These are phyloP conservation scores for Aspergillus niger DNA, from an alignment of 2,329 filamentous ascomycete genomes.

Conservation along the genomic window DNA sequence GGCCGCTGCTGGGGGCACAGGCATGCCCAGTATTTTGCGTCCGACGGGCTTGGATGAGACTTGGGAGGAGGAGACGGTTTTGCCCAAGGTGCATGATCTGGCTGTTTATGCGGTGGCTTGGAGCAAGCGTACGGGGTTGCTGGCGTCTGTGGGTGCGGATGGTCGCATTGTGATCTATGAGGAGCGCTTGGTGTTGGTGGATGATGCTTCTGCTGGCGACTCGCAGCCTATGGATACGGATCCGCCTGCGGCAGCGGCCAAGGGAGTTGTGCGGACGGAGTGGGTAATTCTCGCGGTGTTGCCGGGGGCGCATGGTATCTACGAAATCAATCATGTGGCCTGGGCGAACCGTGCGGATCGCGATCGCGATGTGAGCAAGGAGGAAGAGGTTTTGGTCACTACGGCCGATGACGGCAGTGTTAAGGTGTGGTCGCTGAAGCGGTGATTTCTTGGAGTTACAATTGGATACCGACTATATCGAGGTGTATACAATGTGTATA, in stretches of 20 bases:
- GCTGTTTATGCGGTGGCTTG: constrained; percentile 84
- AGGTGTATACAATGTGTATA: too few relatives aligned
- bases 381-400: constrained; percentile 81
- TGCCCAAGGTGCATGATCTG: constrained; percentile 75
- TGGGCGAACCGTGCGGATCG: constrained; percentile 81
- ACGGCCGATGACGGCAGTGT: constrained; percentile 92
- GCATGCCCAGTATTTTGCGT: constrained; percentile 88
- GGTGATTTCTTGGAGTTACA: constrained; percentile 12
- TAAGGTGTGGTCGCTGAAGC: constrained; percentile 70
- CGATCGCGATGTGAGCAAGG: constrained; percentile 52
- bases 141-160: constrained; percentile 90
- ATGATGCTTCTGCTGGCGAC: constrained; percentile 12
- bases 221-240: constrained; percentile 31
- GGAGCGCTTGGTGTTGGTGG: constrained; percentile 53
- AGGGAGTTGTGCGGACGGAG: constrained; percentile 44
- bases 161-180: constrained; percentile 77
- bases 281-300: constrained; percentile 74
- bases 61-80: constrained; percentile 75
- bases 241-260: constrained; percentile 24
- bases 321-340: constrained; percentile 87
- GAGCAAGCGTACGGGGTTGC: constrained; percentile 73
- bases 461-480: not conserved
- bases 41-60: constrained; percentile 71
- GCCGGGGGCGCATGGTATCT: constrained; percentile 80
- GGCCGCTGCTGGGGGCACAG: constrained; percentile 29